Evolutionary conservation across 331 rosid genomes (phyloP).

Genomic region (Rhamnella rubrinervis): DNA sequence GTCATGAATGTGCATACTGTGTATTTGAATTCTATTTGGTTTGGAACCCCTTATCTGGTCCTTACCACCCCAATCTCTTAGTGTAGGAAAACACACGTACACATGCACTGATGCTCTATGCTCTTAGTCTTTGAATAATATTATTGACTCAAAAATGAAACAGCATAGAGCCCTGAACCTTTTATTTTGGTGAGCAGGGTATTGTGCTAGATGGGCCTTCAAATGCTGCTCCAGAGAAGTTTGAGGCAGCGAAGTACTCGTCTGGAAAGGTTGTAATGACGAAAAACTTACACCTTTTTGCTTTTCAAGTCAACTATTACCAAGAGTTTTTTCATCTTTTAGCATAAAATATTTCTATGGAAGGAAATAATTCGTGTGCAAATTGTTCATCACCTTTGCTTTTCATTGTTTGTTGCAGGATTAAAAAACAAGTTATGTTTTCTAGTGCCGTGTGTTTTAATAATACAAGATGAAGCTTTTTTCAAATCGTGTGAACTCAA

Average conservation of each 20-base stretch:
- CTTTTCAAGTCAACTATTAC: constrained; percentile 18
- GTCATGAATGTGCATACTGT: too few relatives aligned
- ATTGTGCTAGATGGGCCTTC: constrained; percentile 58
- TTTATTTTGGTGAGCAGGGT: constrained; percentile 51
- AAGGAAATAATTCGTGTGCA: constrained; percentile 15
- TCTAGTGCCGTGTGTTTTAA: constrained; percentile 52
- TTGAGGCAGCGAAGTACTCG: constrained; percentile 74
- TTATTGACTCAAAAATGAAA: not conserved
- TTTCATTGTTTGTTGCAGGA: constrained; percentile 69
- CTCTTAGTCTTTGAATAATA: too few relatives aligned
- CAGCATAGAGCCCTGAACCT: not conserved
- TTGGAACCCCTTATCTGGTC: not conserved
- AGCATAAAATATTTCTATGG: constrained; percentile 10
- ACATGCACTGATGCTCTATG: too few relatives aligned
- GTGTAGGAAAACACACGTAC: too few relatives aligned
- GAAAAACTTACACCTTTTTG: constrained; percentile 17
- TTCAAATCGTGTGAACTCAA: constrained; percentile 63
- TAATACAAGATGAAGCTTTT: constrained; percentile 74
- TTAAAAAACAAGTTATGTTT: constrained; percentile 61
- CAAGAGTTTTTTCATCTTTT: constrained; percentile 13
- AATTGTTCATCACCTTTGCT: constrained; percentile 45
- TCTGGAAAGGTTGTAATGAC: constrained; percentile 63
- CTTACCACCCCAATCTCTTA: not conserved
- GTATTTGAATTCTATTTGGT: too few relatives aligned
- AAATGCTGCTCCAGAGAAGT: constrained; percentile 62